Percentiles rank a stretch among this genome's conserved stretches.
Evolutionary conservation across 2,329 filamentous ascomycete genomes (phyloP).

Genomic region (Fusarium robinianum): DNA sequence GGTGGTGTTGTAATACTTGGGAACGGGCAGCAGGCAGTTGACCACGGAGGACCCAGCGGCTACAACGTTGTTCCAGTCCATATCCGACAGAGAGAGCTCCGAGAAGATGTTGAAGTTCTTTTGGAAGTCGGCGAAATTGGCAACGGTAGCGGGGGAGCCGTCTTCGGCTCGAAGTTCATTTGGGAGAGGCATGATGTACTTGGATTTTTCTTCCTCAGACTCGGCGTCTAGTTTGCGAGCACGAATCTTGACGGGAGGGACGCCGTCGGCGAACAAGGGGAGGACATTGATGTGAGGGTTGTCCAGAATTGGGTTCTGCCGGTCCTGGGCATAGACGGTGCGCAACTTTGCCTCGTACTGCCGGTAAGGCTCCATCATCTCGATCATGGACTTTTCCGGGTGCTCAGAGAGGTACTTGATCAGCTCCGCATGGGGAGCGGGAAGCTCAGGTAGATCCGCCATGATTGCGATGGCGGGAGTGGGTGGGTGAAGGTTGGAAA

Average conservation of each 20-base stretch:
- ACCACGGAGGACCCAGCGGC: slow-evolving; percentile 81
- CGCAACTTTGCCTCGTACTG: slow-evolving; percentile 69
- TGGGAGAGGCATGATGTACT: slow-evolving; percentile 71
- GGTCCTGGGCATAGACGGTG: slow-evolving; percentile 70
- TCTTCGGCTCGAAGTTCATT: slow-evolving; percentile 63
- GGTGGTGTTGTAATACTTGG: slow-evolving; percentile 61
- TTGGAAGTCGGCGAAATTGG: slow-evolving; percentile 70
- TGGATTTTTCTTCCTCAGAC: slow-evolving; percentile 61
- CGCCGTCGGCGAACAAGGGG: slow-evolving; percentile 65
- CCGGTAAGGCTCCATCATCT: slow-evolving; percentile 69
- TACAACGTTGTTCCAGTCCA: slow-evolving; percentile 83
- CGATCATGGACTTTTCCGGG: slow-evolving; percentile 55
- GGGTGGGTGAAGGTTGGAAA: background rate
- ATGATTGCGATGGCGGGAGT: slow-evolving; percentile 42
- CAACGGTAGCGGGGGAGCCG: slow-evolving; percentile 70
- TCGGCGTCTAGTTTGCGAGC: slow-evolving; percentile 64
- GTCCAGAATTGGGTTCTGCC: slow-evolving; percentile 59
- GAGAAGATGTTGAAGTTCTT: slow-evolving; percentile 82
- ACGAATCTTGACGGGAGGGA: slow-evolving; percentile 62
- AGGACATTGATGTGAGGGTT: slow-evolving; percentile 66
- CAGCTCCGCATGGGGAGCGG: slow-evolving; percentile 52
- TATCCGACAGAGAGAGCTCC: slow-evolving; percentile 73
- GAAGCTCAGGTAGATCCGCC: slow-evolving; percentile 50
- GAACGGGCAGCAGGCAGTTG: slow-evolving; percentile 75
- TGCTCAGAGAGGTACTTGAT: slow-evolving; percentile 59